Percentiles rank a stretch among this genome's conserved stretches.
Evolutionary conservation across 306 rosid genomes (phyloP).

Genomic region (Senna tora): DNA sequence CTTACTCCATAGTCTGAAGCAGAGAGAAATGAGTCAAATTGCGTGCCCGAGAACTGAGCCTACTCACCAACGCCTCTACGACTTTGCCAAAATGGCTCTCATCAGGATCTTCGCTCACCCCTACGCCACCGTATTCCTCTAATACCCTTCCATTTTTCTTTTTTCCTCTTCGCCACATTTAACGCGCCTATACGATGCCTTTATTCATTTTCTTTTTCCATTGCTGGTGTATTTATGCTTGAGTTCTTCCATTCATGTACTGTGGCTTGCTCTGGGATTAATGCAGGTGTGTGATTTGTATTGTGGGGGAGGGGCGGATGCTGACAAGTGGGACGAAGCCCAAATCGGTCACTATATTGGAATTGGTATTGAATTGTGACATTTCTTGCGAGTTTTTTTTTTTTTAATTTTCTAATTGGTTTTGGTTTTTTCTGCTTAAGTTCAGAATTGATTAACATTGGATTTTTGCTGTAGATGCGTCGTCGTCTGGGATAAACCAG

Average conservation of each 20-base stretch:
- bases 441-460: neutral
- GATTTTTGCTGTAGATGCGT: slow-evolving; percentile 52
- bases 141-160: neutral
- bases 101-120: slow-evolving; percentile 86
- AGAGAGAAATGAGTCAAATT: slow-evolving; percentile 57
- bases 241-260: neutral
- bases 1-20: neutral
- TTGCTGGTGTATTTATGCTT: neutral
- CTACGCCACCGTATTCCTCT: slow-evolving; percentile 60
- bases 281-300: slow-evolving; percentile 81
- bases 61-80: slow-evolving; percentile 74
- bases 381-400: neutral
- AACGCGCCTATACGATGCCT: neutral
- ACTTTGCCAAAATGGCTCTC: slow-evolving; percentile 77
- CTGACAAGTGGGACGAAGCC: slow-evolving; percentile 76
- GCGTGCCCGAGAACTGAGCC: slow-evolving; percentile 58
- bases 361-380: slow-evolving; percentile 53
- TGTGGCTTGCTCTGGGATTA: slow-evolving; percentile 7
- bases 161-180: neutral
- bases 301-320: slow-evolving; percentile 72
- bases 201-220: neutral
- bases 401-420: neutral
- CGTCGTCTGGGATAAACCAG: slow-evolving; percentile 70
- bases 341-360: slow-evolving; percentile 93
- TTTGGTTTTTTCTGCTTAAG: neutral